Base-by-base conservation (phyloP, 2,329 filamentous ascomycete genomes). In the Didymosphaeria variabile region DNA sequence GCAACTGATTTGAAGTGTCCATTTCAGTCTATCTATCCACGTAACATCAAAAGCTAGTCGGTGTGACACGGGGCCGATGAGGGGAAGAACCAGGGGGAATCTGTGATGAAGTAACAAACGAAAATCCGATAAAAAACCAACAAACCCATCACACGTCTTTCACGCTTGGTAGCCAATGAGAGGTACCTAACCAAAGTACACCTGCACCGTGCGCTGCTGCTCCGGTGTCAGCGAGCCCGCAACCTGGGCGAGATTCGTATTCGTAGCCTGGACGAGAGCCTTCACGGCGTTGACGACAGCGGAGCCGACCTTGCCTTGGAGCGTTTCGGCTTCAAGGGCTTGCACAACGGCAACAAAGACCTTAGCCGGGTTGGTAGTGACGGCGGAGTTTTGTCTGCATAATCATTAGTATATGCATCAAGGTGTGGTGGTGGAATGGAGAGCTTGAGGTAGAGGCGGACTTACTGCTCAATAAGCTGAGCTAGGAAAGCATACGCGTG, bases 401-500 rank as follows among this genome's bases (percentile, higher is more conserved):
- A 19, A 7, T 13, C 9, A 19, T 45, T 26, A 5, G 44, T 50
- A 31, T 9, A 17, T 40, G 36, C 5, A 29, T 3, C 12, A 7
- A 40, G n/a, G n/a, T 6, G 38, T 38, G 36, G 38, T 38, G 36
- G 36, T 38, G 13, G 5, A 15, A 38, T 6, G 36, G 36, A 15
- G 38, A 4, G 38, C 6, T n/a, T n/a, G 17, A n/a, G 38, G 5
- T n/a, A 21, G 31, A n/a, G 8, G 17, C 17, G 19, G 23, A 90
- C 93, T 87, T 88, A 97, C 95, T 96, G 91, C 69, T 96, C 91
- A 76, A 98, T 97, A 65, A 99, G 81, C 77, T 97, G 90, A 13
- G 92, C 90, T 60, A 99, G 83, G 81, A 97, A 99, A 47, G 90
- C 90, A 77, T 99, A 99, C 1, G 94, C 94, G 78, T 96, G 98